Conservation (phyloP, 257 asterid genomes). For the Solanum etuberosum region DNA sequence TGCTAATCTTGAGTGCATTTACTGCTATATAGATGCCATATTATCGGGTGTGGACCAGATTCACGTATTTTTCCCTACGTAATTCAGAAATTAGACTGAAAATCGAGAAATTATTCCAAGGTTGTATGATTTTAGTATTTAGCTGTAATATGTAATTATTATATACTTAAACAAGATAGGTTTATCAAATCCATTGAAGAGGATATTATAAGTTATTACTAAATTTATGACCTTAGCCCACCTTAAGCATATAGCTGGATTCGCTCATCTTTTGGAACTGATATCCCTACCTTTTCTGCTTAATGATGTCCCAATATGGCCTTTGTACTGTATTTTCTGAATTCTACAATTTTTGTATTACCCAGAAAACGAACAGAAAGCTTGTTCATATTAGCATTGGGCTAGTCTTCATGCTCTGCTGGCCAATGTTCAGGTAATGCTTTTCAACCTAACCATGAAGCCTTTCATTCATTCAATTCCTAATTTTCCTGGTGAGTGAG, state of each 20-base stretch:
- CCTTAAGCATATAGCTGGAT: not conserved
- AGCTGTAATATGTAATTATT: not conserved
- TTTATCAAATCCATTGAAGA: not conserved
- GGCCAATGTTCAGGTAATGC: slow-evolving; percentile 97
- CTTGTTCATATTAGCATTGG: slow-evolving; percentile 81
- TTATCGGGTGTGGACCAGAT: not conserved
- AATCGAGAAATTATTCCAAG: not conserved
- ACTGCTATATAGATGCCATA: not conserved
- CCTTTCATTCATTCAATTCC: not conserved
- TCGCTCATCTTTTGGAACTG: not conserved
- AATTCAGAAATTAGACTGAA: not conserved
- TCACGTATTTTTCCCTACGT: not conserved
- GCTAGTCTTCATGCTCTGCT: slow-evolving; percentile 86
- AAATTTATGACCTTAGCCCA: not conserved
- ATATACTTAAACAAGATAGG: not conserved
- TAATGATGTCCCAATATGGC: not conserved
- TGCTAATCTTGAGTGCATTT: not conserved
- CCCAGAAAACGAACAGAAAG: slow-evolving; percentile 39
- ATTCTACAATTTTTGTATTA: not conserved
- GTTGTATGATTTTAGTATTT: not conserved
- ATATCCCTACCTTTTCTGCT: not conserved
- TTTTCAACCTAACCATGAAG: slow-evolving; percentile 46
- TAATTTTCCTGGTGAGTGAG: not conserved
- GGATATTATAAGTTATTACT: not conserved
- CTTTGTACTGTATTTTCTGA: not conserved